These are phyloP conservation scores for Pseudogymnoascus sp. DNA, from an alignment of 2,329 filamentous ascomycete genomes.

Conservation along the genomic window DNA sequence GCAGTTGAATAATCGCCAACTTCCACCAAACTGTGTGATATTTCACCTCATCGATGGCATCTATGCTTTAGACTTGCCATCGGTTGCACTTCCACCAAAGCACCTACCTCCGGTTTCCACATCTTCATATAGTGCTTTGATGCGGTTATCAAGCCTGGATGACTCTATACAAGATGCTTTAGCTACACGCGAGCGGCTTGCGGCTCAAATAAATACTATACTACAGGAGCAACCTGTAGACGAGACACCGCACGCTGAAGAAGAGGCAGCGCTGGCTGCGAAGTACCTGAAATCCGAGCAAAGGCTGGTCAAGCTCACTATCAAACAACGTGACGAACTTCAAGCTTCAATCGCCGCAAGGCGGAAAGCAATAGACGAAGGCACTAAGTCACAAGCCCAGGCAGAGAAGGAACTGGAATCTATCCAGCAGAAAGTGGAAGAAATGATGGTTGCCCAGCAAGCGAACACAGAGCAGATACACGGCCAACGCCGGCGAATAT, in stretches of 20 bases:
- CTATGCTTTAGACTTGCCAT: slow-evolving; percentile 68
- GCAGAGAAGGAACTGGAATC: slow-evolving; percentile 54
- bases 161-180: slow-evolving; percentile 87
- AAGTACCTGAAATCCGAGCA: slow-evolving; percentile 55
- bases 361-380: slow-evolving; percentile 57
- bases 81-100: slow-evolving; percentile 38
- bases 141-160: slow-evolving; percentile 81
- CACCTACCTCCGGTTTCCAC: slow-evolving; percentile 48
- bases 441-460: slow-evolving; percentile 47
- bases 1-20: slow-evolving; percentile 56
- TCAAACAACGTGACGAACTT: slow-evolving; percentile 59
- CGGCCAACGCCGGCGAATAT: slow-evolving; percentile 82
- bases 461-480: slow-evolving; percentile 58
- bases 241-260: slow-evolving; percentile 40
- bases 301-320: slow-evolving; percentile 54
- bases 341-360: slow-evolving; percentile 57
- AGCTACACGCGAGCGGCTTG: slow-evolving; percentile 63
- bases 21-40: slow-evolving; percentile 74
- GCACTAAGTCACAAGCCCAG: slow-evolving; percentile 50
- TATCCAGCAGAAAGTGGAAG: slow-evolving; percentile 49
- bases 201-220: slow-evolving; percentile 65
- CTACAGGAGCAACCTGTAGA: slow-evolving; percentile 36
- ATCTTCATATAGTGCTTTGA: slow-evolving; percentile 79
- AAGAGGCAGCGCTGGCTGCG: slow-evolving; percentile 39
- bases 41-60: slow-evolving; percentile 82